Evolutionary conservation across 2,329 filamentous ascomycete genomes (phyloP), one percentile per base, ranked within the genome.

Genomic region (Didymellaceae sp.): DNA sequence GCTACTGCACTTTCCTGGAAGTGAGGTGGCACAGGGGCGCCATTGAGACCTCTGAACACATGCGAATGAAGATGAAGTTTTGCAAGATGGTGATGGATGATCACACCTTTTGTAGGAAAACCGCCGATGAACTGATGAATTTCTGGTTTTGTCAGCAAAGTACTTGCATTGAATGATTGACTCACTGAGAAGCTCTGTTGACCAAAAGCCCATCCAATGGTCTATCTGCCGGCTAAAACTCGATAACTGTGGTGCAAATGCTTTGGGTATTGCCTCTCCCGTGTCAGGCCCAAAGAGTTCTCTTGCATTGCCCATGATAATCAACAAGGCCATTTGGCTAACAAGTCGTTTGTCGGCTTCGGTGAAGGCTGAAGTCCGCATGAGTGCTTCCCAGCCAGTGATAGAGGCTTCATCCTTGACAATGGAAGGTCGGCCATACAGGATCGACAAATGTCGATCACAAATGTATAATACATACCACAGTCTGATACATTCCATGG

Each of bases 361-460:
- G 0, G 77, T 82, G 3, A 81, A 76, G 16, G 79, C 73, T 0
- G 80, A 75, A 0, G 78, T 76, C 26, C 78, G 75, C n/a, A 85
- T 67, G 34, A 86, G 82, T 1, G 75, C 73, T 42, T 85, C 81
- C 72, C 82, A 82, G 5, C 82, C 82, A 40, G 82, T 78, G 30
- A 86, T 82, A 0, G 81, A 79, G 11, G 75, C 69, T 45, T 86
- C 82, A 42, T 86, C 83, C 21, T 81, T 80, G 0, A 85, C 80
- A 7, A 85, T 79, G 0, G 82, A 80, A 1, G 82, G 81, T 2
- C 84, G 75, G 2, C 82, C 82, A 45, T 86, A 86, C 0, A 85
- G 72, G 17, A 85, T 86, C 14, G 82, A 83, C 21, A 86, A 82
- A 64, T 87, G 85, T 54, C 86, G 84, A 59, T 87, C 85, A 60